Percentiles rank a stretch among this genome's conserved stretches.
phyloP scores from a whole-genome alignment of 345 rosid genomes.

The Eucalyptus curtisii region DNA sequence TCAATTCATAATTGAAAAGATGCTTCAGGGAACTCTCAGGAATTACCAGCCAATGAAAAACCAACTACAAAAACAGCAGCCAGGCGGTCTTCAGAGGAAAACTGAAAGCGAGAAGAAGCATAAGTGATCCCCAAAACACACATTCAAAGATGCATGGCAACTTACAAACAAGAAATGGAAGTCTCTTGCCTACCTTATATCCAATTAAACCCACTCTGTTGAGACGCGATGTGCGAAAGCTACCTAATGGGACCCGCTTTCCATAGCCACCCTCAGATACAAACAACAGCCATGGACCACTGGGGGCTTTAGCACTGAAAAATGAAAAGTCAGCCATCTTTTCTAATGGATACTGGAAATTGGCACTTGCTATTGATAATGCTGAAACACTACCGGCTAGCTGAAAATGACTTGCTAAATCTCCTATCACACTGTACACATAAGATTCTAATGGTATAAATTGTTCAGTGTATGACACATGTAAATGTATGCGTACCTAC shows the following conservation, averaged over 20 bases:
- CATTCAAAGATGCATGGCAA: not conserved
- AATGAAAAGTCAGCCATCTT: not conserved
- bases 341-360: not conserved
- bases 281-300: slow-evolving; percentile 88
- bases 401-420: not conserved
- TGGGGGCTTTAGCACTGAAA: slow-evolving; percentile 21
- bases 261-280: slow-evolving; percentile 85
- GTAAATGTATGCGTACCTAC: not conserved
- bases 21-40: not conserved
- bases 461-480: not conserved
- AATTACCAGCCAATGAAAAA: slow-evolving; percentile 66
- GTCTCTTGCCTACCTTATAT: slow-evolving; percentile 41
- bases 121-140: not conserved
- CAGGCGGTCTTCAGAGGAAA: slow-evolving; percentile 60
- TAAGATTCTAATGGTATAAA: not conserved
- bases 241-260: slow-evolving; percentile 85
- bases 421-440: not conserved
- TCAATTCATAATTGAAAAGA: not conserved
- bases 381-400: not conserved
- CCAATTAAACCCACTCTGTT: slow-evolving; percentile 81
- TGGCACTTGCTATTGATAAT: not conserved
- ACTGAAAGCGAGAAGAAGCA: slow-evolving; percentile 22
- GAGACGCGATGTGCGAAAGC: slow-evolving; percentile 44
- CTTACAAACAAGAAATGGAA: not conserved
- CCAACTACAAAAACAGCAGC: slow-evolving; percentile 92